Percentiles rank a stretch among this genome's conserved stretches.
phyloP scores from a whole-genome alignment of 179 eudicot species.

The Amaranthus tricolor region DNA sequence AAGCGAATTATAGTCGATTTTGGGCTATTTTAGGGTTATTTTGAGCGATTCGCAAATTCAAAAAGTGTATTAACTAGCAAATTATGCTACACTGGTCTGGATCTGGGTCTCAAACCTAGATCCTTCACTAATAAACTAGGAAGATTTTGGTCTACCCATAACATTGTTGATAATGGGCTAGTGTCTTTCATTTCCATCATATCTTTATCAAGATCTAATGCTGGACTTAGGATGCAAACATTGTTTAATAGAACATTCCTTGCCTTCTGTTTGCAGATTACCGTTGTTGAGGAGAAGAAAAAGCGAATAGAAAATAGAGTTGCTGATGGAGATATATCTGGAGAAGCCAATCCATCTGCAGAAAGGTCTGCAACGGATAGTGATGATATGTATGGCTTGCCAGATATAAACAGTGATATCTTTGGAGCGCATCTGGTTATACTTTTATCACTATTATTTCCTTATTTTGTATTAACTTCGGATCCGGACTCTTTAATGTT shows the following conservation, averaged over 20 bases:
- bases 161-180: not conserved
- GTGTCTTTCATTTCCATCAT: not conserved
- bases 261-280: slow-evolving; percentile 34
- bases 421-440: slow-evolving; percentile 48
- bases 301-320: slow-evolving; percentile 29
- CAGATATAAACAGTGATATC: slow-evolving; percentile 33
- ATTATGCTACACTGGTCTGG: too few relatives aligned
- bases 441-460: not conserved
- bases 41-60: too few relatives aligned
- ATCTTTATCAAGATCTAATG: not conserved
- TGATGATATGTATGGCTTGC: slow-evolving; percentile 41
- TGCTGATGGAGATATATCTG: slow-evolving; percentile 20
- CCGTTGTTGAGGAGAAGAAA: slow-evolving; percentile 38
- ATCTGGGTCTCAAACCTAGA: too few relatives aligned
- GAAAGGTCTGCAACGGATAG: slow-evolving; percentile 23
- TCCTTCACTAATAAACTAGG: not conserved
- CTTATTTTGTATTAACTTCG: not conserved
- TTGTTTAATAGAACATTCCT: too few relatives aligned
- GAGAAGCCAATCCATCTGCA: slow-evolving; percentile 18
- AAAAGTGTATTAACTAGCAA: too few relatives aligned
- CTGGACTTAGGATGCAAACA: not conserved
- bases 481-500: too few relatives aligned
- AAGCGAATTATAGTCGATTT: too few relatives aligned
- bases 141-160: not conserved
- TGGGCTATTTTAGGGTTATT: too few relatives aligned